phyloP scores from a whole-genome alignment of 2,329 filamentous ascomycete genomes.

The Monilinia laxa region DNA sequence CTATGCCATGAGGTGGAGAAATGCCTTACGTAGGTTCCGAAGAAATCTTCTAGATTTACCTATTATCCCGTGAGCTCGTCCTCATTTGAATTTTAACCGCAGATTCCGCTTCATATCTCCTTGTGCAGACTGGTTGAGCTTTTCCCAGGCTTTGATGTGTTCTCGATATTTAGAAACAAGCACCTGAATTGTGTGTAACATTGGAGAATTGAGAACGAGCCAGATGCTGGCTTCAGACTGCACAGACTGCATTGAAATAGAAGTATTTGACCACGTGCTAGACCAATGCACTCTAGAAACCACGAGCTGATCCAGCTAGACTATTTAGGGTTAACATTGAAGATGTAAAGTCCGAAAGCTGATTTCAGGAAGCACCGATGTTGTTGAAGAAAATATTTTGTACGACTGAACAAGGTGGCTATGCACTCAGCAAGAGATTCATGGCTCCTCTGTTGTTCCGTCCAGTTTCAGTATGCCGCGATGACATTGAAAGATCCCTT shows the following conservation, averaged over 20 bases:
- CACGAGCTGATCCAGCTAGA: not conserved
- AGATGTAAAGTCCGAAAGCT: not conserved
- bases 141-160: not conserved
- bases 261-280: not conserved
- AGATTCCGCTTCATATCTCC: constrained; percentile 2
- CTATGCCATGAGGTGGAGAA: not conserved
- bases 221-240: not conserved
- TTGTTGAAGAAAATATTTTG: not conserved
- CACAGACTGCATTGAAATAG: not conserved
- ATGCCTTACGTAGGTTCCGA: not conserved
- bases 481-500: not conserved
- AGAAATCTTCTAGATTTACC: not conserved
- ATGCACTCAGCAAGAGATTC: not conserved
- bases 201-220: not conserved
- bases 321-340: not conserved
- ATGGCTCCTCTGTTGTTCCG: not conserved
- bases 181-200: not conserved
- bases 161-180: not conserved
- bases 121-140: not conserved
- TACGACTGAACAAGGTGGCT: not conserved
- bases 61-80: not conserved
- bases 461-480: not conserved
- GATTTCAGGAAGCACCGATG: not conserved
- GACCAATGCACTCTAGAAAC: not conserved
- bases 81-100: not conserved